Conservation (phyloP, 2,329 filamentous ascomycete genomes). For the Dothidotthia symphoricarpi region DNA sequence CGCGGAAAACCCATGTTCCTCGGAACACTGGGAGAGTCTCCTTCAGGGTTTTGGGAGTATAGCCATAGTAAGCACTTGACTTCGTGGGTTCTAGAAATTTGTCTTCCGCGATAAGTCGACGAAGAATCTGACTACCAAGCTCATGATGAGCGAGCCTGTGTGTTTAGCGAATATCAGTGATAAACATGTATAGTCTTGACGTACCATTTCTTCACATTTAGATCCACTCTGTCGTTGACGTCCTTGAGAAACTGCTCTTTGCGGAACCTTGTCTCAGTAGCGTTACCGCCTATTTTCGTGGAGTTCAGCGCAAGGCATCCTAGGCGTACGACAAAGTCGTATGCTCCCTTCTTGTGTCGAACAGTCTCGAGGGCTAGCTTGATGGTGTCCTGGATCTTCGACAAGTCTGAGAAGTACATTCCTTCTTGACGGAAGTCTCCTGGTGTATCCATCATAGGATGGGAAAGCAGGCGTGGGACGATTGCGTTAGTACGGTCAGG, state of each 20-base stretch:
- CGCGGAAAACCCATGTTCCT: constrained; percentile 30
- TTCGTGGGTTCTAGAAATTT: constrained; percentile 27
- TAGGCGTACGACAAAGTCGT: constrained; percentile 29
- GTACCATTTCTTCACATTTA: constrained; percentile 27
- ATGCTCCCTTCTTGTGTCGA: constrained; percentile 23
- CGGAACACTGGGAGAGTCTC: constrained; percentile 25
- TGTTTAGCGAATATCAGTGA: background rate
- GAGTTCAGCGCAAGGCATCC: constrained; percentile 26
- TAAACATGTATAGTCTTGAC: too few species aligned
- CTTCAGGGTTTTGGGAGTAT: constrained; percentile 13
- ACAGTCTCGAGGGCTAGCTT: constrained; percentile 20
- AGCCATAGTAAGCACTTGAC: constrained; percentile 18
- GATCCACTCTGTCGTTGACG: constrained; percentile 10
- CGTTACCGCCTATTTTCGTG: constrained; percentile 7
- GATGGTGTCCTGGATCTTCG: constrained; percentile 19
- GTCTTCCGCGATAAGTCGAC: constrained; percentile 15
- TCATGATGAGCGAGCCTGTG: constrained; percentile 20
- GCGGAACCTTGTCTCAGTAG: constrained; percentile 13
- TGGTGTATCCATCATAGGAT: constrained; percentile 18
- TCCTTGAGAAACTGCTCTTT: constrained; percentile 17
- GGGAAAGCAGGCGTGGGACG: constrained; percentile 20
- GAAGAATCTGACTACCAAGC: constrained; percentile 22
- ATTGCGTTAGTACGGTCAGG: constrained; percentile 17
- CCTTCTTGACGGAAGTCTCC: constrained; percentile 22
- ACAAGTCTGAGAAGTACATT: constrained; percentile 12